Percentiles rank a stretch among this genome's conserved stretches.
These are phyloP conservation scores for Clonostachys rhizophaga DNA, from an alignment of 2,329 filamentous ascomycete genomes.

Conservation along the genomic window DNA sequence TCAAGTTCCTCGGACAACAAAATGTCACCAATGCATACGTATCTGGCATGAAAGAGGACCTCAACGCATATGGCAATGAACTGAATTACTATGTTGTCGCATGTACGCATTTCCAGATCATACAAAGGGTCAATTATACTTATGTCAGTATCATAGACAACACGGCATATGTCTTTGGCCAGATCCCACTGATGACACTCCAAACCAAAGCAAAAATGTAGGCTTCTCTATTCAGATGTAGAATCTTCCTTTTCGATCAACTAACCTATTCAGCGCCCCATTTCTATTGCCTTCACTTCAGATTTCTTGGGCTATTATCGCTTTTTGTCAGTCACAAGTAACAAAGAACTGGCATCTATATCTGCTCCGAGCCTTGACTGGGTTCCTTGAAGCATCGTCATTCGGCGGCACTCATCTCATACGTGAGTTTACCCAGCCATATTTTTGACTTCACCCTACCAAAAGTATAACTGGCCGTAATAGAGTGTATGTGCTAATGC, in stretches of 20 bases:
- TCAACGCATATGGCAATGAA: slow-evolving; percentile 23
- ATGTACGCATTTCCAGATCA: slow-evolving; percentile 15
- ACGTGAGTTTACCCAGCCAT: slow-evolving; percentile 7
- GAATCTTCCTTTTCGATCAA: neutral
- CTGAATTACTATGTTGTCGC: slow-evolving; percentile 12
- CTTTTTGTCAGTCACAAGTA: slow-evolving; percentile 15
- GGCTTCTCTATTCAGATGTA: neutral
- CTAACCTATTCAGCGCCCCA: slow-evolving; percentile 8
- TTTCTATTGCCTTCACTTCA: slow-evolving; percentile 13
- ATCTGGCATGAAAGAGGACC: slow-evolving; percentile 25
- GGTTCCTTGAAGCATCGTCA: slow-evolving; percentile 14
- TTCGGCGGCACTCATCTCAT: slow-evolving; percentile 19
- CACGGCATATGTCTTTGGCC: slow-evolving; percentile 21
- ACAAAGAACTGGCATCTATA: slow-evolving; percentile 15
- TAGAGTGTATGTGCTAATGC: neutral
- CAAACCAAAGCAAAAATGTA: slow-evolving; percentile 17
- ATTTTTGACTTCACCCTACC: neutral
- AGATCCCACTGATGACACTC: slow-evolving; percentile 17
- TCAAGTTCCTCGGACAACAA: slow-evolving; percentile 7
- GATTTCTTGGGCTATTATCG: slow-evolving; percentile 15
- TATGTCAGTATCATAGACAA: slow-evolving; percentile 22
- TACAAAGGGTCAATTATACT: neutral
- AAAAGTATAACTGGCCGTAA: neutral
- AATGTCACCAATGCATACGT: slow-evolving; percentile 28
- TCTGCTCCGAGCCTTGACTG: slow-evolving; percentile 13